Percentiles rank a stretch among this genome's conserved stretches.
Evolutionary conservation across 225 moss, liverwort and hornwort species (phyloP).

Genomic region (Physcomitrellopsis africana): DNA sequence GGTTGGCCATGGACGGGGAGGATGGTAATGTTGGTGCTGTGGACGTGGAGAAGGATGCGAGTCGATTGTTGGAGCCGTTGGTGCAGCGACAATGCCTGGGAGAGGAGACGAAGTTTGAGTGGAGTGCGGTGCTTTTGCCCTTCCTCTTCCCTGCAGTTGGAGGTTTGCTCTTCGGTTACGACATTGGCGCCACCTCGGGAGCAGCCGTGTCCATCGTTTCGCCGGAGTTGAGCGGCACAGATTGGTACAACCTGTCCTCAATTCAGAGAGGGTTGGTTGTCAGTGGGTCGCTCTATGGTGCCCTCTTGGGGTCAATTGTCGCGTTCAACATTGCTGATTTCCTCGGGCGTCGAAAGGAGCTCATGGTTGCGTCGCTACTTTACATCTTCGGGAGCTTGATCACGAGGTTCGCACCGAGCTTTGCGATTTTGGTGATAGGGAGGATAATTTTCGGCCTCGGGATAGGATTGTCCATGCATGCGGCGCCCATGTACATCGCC

Average conservation of each 20-base stretch:
- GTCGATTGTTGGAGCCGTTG: too few species aligned
- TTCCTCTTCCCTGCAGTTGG: constrained; percentile 86
- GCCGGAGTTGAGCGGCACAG: constrained; percentile 70
- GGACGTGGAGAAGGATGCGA: too few species aligned
- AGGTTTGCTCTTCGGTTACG: constrained; percentile 83
- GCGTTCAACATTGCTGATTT: constrained; percentile 84
- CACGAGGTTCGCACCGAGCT: constrained; percentile 60
- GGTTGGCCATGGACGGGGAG: too few species aligned
- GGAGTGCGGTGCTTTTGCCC: constrained; percentile 61
- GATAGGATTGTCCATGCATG: constrained; percentile 94
- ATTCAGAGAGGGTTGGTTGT: constrained; percentile 83
- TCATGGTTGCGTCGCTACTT: constrained; percentile 55
- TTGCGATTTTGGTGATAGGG: constrained; percentile 60
- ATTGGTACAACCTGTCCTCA: constrained; percentile 71
- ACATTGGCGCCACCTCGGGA: constrained; percentile 93
- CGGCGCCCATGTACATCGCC: constrained; percentile 92
- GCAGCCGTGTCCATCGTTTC: constrained; percentile 76
- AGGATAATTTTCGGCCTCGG: constrained; percentile 70
- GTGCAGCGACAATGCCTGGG: too few species aligned
- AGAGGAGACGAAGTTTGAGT: not conserved
- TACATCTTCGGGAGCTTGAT: constrained; percentile 59
- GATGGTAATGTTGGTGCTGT: too few species aligned
- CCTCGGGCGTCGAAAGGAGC: constrained; percentile 74
- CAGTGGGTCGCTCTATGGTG: constrained; percentile 93
- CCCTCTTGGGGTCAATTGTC: constrained; percentile 74